These are phyloP conservation scores for Oryza longistaminata DNA, from an alignment of 176 grass and related monocot species.

Conservation along the genomic window DNA sequence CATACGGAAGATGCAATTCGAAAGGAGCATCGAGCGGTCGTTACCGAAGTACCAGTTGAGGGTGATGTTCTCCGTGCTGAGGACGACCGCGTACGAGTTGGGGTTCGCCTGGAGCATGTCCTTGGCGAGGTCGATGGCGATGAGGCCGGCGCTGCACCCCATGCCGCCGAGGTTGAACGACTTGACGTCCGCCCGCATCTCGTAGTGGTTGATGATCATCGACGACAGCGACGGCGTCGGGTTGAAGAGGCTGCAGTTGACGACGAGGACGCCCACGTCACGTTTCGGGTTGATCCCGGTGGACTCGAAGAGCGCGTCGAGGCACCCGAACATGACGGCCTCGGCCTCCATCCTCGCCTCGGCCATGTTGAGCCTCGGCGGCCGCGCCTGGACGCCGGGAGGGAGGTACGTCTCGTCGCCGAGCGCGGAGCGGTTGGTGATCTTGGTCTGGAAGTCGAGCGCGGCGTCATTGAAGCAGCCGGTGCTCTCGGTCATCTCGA, in stretches of 20 bases:
- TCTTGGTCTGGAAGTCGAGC: constrained; percentile 76
- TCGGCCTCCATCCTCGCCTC: constrained; percentile 66
- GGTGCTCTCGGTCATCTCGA: constrained; percentile 72
- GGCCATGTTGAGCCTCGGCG: constrained; percentile 62
- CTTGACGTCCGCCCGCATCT: constrained; percentile 67
- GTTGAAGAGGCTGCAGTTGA: constrained; percentile 84
- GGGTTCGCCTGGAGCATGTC: constrained; percentile 70
- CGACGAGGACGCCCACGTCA: constrained; percentile 66
- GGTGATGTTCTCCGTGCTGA: constrained; percentile 83
- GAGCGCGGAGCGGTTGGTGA: constrained; percentile 59
- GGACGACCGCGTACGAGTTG: constrained; percentile 54
- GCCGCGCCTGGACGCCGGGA: constrained; percentile 52
- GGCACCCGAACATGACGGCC: constrained; percentile 76
- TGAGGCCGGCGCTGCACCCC: constrained; percentile 80
- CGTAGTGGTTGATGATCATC: constrained; percentile 80
- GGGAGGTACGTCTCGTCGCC: constrained; percentile 74
- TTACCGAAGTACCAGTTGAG: constrained; percentile 83
- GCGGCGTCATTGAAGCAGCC: constrained; percentile 43
- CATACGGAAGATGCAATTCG: constrained; percentile 90
- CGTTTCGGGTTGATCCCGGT: constrained; percentile 59
- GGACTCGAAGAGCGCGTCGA: constrained; percentile 56
- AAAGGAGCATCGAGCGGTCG: constrained; percentile 71
- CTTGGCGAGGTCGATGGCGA: constrained; percentile 76
- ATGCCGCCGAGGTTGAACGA: constrained; percentile 82
- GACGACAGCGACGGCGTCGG: constrained; percentile 74